These are phyloP conservation scores for Aspergillus arachidicola DNA, from an alignment of 2,329 filamentous ascomycete species.

Conservation along the genomic window DNA sequence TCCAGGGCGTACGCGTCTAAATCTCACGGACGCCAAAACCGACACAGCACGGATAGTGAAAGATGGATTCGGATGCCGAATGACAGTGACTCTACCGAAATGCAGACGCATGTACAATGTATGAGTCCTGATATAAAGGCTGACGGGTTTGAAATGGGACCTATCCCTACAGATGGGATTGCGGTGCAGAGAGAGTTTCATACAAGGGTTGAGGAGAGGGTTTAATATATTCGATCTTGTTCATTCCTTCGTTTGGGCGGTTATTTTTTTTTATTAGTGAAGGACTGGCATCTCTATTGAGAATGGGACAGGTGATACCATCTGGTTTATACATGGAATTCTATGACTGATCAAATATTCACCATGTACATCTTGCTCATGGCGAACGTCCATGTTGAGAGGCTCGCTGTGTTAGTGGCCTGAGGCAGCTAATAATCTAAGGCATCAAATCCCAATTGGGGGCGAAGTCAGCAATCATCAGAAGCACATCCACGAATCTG, in stretches of 20 bases:
- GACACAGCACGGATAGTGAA: constrained; percentile 1
- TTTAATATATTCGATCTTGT: background rate
- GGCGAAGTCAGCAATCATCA: no score
- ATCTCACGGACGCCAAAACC: background rate
- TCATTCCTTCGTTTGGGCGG: background rate
- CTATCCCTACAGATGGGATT: background rate
- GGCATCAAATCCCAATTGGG: background rate
- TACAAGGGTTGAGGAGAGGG: background rate
- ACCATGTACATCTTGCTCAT: background rate
- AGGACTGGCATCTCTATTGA: background rate
- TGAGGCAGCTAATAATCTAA: background rate
- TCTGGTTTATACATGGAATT: no score
- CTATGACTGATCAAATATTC: background rate
- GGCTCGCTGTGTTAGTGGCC: no score
- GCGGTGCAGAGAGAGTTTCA: background rate
- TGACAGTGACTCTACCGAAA: background rate
- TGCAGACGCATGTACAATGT: background rate
- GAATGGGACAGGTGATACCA: background rate
- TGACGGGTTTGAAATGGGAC: background rate
- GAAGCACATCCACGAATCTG: background rate
- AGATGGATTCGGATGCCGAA: constrained; percentile 10
- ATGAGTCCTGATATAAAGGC: background rate
- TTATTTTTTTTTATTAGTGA: background rate
- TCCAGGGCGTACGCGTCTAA: background rate
- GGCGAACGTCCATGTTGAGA: no score